A percentile compares a stretch with the other conserved stretches of the same genome.
Evolutionary conservation across 1,139 yeast genomes (phyloP).

Genomic region (Debaryomycetaceae sp.): DNA sequence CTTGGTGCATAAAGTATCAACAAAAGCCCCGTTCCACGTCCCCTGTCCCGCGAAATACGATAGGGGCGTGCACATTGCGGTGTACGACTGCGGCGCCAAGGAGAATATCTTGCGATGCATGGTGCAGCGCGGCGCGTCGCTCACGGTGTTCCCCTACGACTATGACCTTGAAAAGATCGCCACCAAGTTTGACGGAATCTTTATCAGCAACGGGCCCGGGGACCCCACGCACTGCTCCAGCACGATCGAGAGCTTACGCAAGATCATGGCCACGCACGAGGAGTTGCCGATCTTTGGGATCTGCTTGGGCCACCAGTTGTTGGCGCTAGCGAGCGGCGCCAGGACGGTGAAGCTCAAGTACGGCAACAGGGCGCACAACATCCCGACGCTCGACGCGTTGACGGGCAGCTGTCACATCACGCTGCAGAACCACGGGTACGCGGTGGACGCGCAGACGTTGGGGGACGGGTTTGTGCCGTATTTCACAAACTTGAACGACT

Average conservation of each 20-base stretch:
- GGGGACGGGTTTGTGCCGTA: constrained; percentile 83
- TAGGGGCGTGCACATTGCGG: constrained; percentile 70
- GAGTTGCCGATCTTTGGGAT: constrained; percentile 92
- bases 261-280: constrained; percentile 51
- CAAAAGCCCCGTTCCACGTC: constrained; percentile 90
- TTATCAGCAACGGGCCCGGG: constrained; percentile 96
- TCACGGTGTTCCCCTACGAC: constrained; percentile 93
- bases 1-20: constrained; percentile 86
- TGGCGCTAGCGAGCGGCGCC: constrained; percentile 96
- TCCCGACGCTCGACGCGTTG: constrained; percentile 86
- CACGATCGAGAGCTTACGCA: constrained; percentile 66
- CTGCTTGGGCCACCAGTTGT: constrained; percentile 96
- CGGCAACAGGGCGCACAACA: constrained; percentile 99
- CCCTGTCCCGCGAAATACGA: constrained; percentile 50
- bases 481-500: constrained; percentile 93
- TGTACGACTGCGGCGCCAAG: constrained; percentile 95
- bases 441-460: constrained; percentile 78
- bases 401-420: constrained; percentile 98
- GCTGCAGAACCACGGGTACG: constrained; percentile 98
- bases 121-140: constrained; percentile 89
- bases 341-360: constrained; percentile 83
- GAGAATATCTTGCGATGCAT: constrained; percentile 91
- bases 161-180: constrained; percentile 90
- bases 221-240: constrained; percentile 89
- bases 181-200: constrained; percentile 84